Evolutionary conservation across 768 basidiomycete genomes (phyloP).

Genomic region (Rhodotorula diobovata): DNA sequence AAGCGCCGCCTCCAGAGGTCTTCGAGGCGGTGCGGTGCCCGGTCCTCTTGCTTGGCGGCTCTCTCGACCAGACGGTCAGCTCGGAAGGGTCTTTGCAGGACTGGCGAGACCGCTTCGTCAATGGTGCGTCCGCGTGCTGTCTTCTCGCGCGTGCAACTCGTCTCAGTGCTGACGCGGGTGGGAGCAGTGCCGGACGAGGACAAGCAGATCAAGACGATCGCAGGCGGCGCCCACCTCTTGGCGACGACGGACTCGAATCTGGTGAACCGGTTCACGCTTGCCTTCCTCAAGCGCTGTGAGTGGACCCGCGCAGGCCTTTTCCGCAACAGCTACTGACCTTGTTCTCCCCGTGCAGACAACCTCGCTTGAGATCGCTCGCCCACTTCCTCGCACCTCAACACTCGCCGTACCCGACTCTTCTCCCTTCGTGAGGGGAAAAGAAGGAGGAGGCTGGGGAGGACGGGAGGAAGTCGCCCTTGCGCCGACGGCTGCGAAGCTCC

Average conservation of each 20-base stretch:
- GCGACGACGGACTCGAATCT: conserved; percentile 15
- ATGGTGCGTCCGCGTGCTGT: background rate
- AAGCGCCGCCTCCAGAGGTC: background rate
- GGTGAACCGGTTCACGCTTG: conserved; percentile 18
- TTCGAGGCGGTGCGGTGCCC: conserved; percentile 13
- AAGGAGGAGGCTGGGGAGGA: no score
- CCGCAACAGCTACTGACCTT: background rate
- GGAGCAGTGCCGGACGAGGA: conserved; percentile 1
- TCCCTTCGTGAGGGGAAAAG: no score
- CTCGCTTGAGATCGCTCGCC: background rate
- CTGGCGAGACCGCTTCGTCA: conserved; percentile 12
- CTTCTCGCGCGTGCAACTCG: background rate
- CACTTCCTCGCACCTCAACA: no score
- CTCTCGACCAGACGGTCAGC: conserved; percentile 8
- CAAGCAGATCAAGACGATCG: conserved; percentile 14
- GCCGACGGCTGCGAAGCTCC: no score
- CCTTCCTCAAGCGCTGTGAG: conserved; percentile 20
- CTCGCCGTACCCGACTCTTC: no score
- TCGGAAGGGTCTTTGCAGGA: conserved; percentile 12
- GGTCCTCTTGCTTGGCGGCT: conserved; percentile 11
- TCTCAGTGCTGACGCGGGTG: rapidly evolving
- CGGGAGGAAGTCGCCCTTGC: no score
- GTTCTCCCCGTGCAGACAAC: background rate
- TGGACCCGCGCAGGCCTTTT: background rate
- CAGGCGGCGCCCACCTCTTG: conserved; percentile 12